Evolutionary conservation across 179 eudicot species (phyloP).

Genomic region (Carnegiea gigantea): DNA sequence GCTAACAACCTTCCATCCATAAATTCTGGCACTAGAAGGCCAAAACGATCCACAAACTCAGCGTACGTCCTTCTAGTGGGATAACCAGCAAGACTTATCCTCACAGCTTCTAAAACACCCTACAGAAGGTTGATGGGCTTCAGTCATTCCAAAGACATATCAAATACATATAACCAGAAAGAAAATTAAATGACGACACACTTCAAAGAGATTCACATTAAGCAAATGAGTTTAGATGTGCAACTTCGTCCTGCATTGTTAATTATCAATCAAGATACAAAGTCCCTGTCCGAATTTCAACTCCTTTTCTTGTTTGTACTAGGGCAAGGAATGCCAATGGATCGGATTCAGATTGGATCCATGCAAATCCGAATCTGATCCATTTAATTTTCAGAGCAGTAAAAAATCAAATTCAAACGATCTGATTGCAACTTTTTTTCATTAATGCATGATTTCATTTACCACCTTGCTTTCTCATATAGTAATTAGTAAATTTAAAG

Average conservation of each 20-base stretch:
- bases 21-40: conserved; percentile 69
- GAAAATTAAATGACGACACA: not conserved
- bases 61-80: conserved; percentile 89
- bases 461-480: too few relatives aligned
- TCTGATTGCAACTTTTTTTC: too few relatives aligned
- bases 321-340: too few relatives aligned
- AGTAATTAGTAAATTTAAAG: too few relatives aligned
- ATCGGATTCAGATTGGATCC: too few relatives aligned
- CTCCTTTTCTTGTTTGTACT: too few relatives aligned
- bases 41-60: conserved; percentile 96
- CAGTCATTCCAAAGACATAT: conserved; percentile 14
- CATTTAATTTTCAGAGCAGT: too few relatives aligned
- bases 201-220: not conserved
- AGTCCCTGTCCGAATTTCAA: too few relatives aligned
- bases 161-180: too few relatives aligned
- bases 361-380: too few relatives aligned
- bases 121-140: conserved; percentile 30
- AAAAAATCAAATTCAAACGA: too few relatives aligned
- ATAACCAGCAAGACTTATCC: conserved; percentile 98
- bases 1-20: conserved; percentile 61
- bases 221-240: not conserved
- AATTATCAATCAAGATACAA: not conserved
- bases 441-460: too few relatives aligned
- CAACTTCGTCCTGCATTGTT: not conserved
- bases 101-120: conserved; percentile 98